A percentile compares a stretch with the other conserved stretches of the same genome.
These are phyloP conservation scores for Emmonsia crescens DNA, from an alignment of 2,329 filamentous ascomycete genomes.

Conservation along the genomic window DNA sequence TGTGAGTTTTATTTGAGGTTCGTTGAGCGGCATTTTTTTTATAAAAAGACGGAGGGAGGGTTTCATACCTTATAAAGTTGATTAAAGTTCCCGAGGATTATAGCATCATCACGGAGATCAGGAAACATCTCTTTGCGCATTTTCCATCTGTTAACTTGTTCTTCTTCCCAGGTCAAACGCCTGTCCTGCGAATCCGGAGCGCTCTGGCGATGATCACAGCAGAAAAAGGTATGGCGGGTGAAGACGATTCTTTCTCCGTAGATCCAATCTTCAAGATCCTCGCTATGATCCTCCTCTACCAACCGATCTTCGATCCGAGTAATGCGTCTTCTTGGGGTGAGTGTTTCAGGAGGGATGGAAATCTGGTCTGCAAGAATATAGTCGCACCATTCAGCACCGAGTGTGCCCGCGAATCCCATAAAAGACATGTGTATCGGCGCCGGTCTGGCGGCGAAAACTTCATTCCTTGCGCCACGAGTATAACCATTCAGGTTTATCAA, in stretches of 20 bases:
- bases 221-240: constrained; percentile 92
- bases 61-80: constrained; percentile 83
- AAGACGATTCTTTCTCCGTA: constrained; percentile 97
- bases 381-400: constrained; percentile 97
- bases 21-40: not conserved
- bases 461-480: constrained; percentile 89
- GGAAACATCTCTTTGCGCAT: constrained; percentile 94
- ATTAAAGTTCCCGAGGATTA: constrained; percentile 97
- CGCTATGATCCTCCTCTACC: constrained; percentile 54
- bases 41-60: not conserved
- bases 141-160: constrained; percentile 70
- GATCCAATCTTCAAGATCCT: constrained; percentile 69
- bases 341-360: constrained; percentile 69
- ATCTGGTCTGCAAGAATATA: constrained; percentile 87
- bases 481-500: constrained; percentile 97
- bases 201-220: constrained; percentile 91
- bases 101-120: constrained; percentile 62
- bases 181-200: constrained; percentile 60
- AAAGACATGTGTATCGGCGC: constrained; percentile 98
- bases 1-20: not conserved
- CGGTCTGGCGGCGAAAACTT: constrained; percentile 89
- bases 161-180: constrained; percentile 66
- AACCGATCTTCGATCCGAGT: constrained; percentile 58
- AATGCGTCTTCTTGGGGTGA: constrained; percentile 70
- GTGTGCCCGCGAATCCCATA: constrained; percentile 94